Evolutionary conservation across 1,284 basidiomycete genomes (phyloP), one percentile per base, ranked within the genome.

Genomic region (Sphagnurus paluster): DNA sequence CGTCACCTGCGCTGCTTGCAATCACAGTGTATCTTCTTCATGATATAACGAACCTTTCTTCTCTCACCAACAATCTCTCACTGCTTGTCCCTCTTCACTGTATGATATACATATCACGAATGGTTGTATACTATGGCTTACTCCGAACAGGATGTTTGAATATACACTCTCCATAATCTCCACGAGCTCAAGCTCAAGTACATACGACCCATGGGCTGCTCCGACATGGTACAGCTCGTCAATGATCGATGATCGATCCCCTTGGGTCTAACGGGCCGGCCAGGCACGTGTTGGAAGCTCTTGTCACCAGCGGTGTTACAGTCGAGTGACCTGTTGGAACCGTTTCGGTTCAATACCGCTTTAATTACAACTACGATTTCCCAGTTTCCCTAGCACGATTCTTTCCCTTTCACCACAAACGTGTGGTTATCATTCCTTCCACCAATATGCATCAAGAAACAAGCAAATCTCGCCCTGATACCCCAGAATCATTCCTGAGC

Each of bases 401-500:
- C 17, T 32, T 9, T 34, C 34, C n/a, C 23, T 37, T 26, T 35
- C 23, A 40, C 46, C 52, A 48, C 46, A 51, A 43, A 36, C 33
- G 51, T 50, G 49, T 52, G 46, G 39, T 29, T 8, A 23, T 16
- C 36, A 40, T 29, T 46, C 36, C 30, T 28, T 43, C 23, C 32
- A 26, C 19, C 16, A 30, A 30, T 34, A 58, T 57, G 43, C 49
- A 48, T 21, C 19, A 29, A 20, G 33, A 51, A 41, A 16, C 32
- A 16, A 39, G 26, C 16, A 41, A 54, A 39, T 60, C 58, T 45
- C 58, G 68, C 39, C 68, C 75, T 34, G 56, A 63, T 17, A 76
- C 77, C 2, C 81, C 81, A n/a, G 76, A 75, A 57, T 82, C 84
- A 8, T 72, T 78, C 16, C 59, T 76, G 54, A 69, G 77, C 9